Evolutionary conservation across 345 rosid species (phyloP), one percentile per base, ranked within the genome.

Genomic region (Carallia brachiata): DNA sequence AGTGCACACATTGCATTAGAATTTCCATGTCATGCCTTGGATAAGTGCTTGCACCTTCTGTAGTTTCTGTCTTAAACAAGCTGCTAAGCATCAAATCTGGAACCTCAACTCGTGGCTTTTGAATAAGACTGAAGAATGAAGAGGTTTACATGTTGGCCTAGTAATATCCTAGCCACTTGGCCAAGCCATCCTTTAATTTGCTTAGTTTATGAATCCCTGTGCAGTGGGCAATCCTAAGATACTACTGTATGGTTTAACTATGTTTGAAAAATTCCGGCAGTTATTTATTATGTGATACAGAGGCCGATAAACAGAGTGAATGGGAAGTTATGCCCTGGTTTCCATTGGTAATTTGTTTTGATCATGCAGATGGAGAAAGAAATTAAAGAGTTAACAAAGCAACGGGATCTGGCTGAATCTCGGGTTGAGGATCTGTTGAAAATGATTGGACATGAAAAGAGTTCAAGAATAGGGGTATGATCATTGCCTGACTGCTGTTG

Each of bases 371-470:
- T 95, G 94, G 98, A 88, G 80, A 92, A 84, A 76, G 94, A 90
- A 79, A 88, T 90, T 47, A 83, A 73, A 73, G 98, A 89, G 60
- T 78, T 92, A 80, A 88, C 86, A 28, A 87, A 81, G 83, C 97
- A 90, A 73, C 85, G 96, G 68, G 94, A 95, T 88, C 86, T 82
- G 76, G 92, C 97, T 77, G 90, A 90, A 73, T 86, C 92, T 70
- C 89, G 90, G 52, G 78, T 90, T 55, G 78, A 90, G 78, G 92
- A 95, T 79, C 81, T 92, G 77, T 87, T 88, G 69, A 76, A 52
- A 75, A 73, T 85, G 89, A 80, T 92, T 71, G 85, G 77, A 64
- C 78, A 78, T 71, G 88, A 83, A 65, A 85, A 81, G 84, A 77
- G 78, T 67, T 78, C 89, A 17, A 82, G 79, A 86, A 82, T 81